Evolutionary conservation across 768 basidiomycete species (phyloP).

Genomic region (Boletus vermiculosoides): DNA sequence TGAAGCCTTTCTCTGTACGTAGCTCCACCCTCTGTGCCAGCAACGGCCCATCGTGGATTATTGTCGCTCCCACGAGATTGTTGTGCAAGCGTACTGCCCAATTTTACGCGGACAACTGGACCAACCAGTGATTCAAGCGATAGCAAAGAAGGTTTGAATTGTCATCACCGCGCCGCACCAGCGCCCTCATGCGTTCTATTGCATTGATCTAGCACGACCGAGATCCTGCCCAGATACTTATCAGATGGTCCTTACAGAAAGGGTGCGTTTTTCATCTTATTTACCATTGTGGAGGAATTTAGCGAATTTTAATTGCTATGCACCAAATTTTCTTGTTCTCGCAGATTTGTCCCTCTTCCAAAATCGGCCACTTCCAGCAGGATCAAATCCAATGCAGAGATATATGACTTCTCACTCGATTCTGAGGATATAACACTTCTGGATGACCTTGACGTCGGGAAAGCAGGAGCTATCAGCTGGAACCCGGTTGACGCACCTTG

Average conservation of each 20-base stretch:
- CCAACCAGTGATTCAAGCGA: slow-evolving; percentile 48
- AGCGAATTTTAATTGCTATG: neutral
- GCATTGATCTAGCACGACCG: slow-evolving; percentile 45
- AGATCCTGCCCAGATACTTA: slow-evolving; percentile 74
- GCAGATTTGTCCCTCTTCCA: slow-evolving; percentile 77
- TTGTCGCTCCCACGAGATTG: slow-evolving; percentile 58
- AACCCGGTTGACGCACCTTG: slow-evolving; percentile 64
- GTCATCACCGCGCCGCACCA: slow-evolving; percentile 2
- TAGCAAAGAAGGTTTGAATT: slow-evolving; percentile 57
- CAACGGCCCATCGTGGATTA: slow-evolving; percentile 77
- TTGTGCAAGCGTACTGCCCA: slow-evolving; percentile 76
- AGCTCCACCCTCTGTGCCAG: slow-evolving; percentile 84
- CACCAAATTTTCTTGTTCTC: neutral
- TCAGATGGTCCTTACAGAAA: slow-evolving; percentile 89
- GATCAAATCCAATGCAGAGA: slow-evolving; percentile 67
- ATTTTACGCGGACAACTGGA: slow-evolving; percentile 60
- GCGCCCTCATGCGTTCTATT: slow-evolving; percentile 2
- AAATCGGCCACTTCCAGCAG: slow-evolving; percentile 73
- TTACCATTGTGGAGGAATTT: neutral
- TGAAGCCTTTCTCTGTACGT: slow-evolving; percentile 2
- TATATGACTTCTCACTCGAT: slow-evolving; percentile 74
- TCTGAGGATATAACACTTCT: slow-evolving; percentile 63
- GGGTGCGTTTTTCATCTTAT: slow-evolving; percentile 47
- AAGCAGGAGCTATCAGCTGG: slow-evolving; percentile 76
- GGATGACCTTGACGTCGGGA: slow-evolving; percentile 70